Percentiles rank a stretch among this genome's conserved stretches.
These are phyloP conservation scores for Leccinum uliginosum DNA, from an alignment of 768 basidiomycete genomes.

Conservation along the genomic window DNA sequence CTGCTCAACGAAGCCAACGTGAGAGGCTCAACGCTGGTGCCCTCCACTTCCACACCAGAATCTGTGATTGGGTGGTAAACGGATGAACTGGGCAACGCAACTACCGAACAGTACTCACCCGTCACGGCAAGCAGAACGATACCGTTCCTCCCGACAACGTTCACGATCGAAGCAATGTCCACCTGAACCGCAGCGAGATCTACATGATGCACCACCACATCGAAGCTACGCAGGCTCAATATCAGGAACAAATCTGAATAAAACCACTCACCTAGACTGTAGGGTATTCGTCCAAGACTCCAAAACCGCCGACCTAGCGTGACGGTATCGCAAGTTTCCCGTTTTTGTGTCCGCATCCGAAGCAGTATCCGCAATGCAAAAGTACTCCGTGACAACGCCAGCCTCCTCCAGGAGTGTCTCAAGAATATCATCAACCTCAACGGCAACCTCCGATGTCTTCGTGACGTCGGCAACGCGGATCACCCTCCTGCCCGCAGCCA, in stretches of 20 bases:
- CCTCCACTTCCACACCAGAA: neutral
- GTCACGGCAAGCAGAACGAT: slow-evolving; percentile 21
- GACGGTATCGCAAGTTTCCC: slow-evolving; percentile 4
- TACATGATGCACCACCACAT: slow-evolving; percentile 20
- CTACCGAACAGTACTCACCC: slow-evolving; percentile 4
- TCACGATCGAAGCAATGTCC: slow-evolving; percentile 21
- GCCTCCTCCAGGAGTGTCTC: slow-evolving; percentile 13
- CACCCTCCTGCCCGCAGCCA: slow-evolving; percentile 16
- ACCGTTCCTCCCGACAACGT: slow-evolving; percentile 21
- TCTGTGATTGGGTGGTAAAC: neutral
- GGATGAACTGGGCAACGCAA: no score
- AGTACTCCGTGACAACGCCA: slow-evolving; percentile 16
- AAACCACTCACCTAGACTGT: slow-evolving; percentile 9
- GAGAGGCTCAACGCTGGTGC: neutral
- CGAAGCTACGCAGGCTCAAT: slow-evolving; percentile 5
- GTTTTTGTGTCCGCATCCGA: slow-evolving; percentile 25
- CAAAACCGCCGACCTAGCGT: slow-evolving; percentile 15
- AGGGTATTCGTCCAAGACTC: slow-evolving; percentile 15
- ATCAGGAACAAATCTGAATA: neutral
- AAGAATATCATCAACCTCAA: slow-evolving; percentile 14
- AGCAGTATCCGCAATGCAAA: slow-evolving; percentile 15
- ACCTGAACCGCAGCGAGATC: slow-evolving; percentile 18
- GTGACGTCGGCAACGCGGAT: slow-evolving; percentile 25
- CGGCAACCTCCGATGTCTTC: slow-evolving; percentile 15
- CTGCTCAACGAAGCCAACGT: neutral